Conservation (phyloP, 306 rosid species). For the Canavalia ensiformis region DNA sequence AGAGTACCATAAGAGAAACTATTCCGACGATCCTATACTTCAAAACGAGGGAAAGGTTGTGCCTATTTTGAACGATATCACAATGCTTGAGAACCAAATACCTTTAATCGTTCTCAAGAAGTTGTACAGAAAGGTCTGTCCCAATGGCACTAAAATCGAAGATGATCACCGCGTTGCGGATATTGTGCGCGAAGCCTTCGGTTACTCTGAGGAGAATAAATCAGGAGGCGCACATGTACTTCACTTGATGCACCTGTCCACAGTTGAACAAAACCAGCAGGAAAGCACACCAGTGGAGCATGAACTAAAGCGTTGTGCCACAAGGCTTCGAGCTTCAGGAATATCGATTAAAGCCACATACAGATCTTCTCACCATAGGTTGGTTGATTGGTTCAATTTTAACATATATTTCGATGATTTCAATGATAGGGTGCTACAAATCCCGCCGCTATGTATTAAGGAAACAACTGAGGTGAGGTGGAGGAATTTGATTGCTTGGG, state of each 20-base stretch:
- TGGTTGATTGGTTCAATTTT: background rate
- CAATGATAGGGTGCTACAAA: background rate
- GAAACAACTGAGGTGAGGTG: conserved; percentile 18
- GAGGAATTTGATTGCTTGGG: conserved; percentile 40
- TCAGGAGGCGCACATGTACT: conserved; percentile 9
- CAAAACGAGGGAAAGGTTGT: background rate
- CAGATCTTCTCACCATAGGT: background rate
- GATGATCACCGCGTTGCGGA: conserved; percentile 22
- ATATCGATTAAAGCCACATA: background rate
- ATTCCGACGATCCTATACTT: conserved; percentile 1
- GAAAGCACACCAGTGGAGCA: background rate
- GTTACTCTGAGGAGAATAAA: background rate
- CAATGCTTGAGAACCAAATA: conserved; percentile 52
- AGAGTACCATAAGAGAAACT: no score
- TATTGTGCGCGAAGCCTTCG: conserved; percentile 34
- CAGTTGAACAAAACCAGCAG: background rate
- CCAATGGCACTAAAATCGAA: background rate
- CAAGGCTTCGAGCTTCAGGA: conserved; percentile 34
- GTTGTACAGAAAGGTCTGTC: conserved; percentile 25
- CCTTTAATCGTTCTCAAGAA: conserved; percentile 49
- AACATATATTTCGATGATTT: background rate
- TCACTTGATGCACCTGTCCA: conserved; percentile 28
- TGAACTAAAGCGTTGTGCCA: conserved; percentile 23
- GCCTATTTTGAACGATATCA: conserved; percentile 40
- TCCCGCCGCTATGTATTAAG: background rate